These are phyloP conservation scores for Nitzschia sp. DNA, from an alignment of 108 stramenopile genomes.

Conservation along the genomic window DNA sequence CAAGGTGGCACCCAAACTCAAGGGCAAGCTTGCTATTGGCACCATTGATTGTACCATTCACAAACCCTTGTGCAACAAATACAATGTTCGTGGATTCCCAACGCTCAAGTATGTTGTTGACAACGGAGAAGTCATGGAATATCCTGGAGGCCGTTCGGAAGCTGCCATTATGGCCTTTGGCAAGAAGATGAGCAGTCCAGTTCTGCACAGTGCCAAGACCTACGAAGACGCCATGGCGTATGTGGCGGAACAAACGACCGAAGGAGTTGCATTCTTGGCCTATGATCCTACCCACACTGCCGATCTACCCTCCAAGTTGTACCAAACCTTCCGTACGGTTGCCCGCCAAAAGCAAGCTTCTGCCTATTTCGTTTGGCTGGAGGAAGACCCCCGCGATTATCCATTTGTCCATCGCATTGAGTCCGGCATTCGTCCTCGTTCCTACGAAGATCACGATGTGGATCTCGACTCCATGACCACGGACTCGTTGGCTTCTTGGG, in stretches of 20 bases:
- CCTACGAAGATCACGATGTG: conserved; percentile 31
- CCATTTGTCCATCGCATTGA: conserved; percentile 38
- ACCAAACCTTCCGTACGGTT: conserved; percentile 65
- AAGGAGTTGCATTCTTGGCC: conserved; percentile 61
- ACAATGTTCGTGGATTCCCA: conserved; percentile 71
- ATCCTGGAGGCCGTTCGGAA: conserved; percentile 60
- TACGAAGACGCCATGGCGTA: conserved; percentile 48
- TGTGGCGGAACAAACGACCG: conserved; percentile 20
- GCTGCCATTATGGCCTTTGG: conserved; percentile 67
- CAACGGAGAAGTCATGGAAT: conserved; percentile 59
- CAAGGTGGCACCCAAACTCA: conserved; percentile 52
- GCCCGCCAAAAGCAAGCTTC: conserved; percentile 68
- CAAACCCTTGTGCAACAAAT: conserved; percentile 57
- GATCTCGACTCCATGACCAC: conserved; percentile 16
- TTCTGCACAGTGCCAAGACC: conserved; percentile 45
- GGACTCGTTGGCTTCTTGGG: conserved; percentile 40
- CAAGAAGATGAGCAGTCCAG: conserved; percentile 58
- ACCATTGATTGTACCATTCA: conserved; percentile 81
- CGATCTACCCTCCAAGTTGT: conserved; percentile 40
- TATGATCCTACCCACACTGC: conserved; percentile 46
- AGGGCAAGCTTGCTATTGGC: conserved; percentile 81
- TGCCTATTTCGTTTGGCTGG: conserved; percentile 60
- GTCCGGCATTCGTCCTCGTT: conserved; percentile 22
- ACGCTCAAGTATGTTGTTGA: conserved; percentile 74
- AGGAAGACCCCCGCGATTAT: conserved; percentile 35